These are phyloP conservation scores for Mycena crocata DNA, from an alignment of 768 basidiomycete genomes.

Conservation along the genomic window DNA sequence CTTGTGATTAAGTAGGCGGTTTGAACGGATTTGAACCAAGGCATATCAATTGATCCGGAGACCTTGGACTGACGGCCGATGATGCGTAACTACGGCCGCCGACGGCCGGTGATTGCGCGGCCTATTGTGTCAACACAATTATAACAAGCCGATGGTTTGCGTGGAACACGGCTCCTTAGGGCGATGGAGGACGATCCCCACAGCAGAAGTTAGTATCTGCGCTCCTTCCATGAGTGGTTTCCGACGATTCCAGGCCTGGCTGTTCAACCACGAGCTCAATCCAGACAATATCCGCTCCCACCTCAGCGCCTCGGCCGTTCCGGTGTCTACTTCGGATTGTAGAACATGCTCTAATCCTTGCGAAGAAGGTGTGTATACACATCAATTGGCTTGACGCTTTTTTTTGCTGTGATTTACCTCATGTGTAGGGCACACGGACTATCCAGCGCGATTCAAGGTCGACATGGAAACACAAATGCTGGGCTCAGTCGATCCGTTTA, in stretches of 20 bases:
- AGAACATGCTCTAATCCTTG: constrained; percentile 82
- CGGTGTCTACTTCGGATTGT: constrained; percentile 77
- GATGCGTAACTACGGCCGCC: too few relatives aligned
- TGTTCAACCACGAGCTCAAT: constrained; percentile 52
- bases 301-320: constrained; percentile 69
- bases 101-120: too few relatives aligned
- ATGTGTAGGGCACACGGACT: constrained; percentile 76
- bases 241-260: constrained; percentile 54
- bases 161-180: too few relatives aligned
- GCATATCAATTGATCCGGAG: too few relatives aligned
- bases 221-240: constrained; percentile 49
- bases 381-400: constrained; percentile 51
- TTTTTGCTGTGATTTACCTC: constrained; percentile 31
- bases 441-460: constrained; percentile 76
- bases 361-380: constrained; percentile 65
- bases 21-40: too few relatives aligned
- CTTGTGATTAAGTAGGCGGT: too few relatives aligned
- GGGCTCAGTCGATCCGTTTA: constrained; percentile 86
- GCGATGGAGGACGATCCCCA: too few relatives aligned
- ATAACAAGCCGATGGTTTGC: too few relatives aligned
- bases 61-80: too few relatives aligned
- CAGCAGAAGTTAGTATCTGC: too few relatives aligned
- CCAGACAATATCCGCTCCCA: constrained; percentile 56
- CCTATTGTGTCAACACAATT: too few relatives aligned
- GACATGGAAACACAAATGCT: constrained; percentile 88